Evolutionary conservation across 805 yeast species (phyloP).

Genomic region (Saturnispora saitoi): DNA sequence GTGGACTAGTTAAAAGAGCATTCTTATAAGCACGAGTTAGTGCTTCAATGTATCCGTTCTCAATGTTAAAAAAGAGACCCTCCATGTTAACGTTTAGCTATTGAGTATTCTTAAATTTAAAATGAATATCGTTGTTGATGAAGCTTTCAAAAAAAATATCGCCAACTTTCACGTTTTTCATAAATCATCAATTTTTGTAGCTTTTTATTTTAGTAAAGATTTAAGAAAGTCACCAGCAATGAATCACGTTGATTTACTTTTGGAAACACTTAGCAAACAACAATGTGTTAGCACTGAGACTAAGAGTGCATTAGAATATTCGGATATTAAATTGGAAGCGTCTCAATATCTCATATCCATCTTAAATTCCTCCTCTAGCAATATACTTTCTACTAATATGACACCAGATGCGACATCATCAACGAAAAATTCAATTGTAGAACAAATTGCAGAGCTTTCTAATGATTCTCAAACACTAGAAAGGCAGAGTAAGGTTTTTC

Average conservation of each 20-base stretch:
- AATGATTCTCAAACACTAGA: conserved; percentile 7
- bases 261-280: conserved; percentile 21
- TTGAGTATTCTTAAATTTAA: background rate
- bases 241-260: conserved; percentile 33
- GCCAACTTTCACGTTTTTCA: background rate
- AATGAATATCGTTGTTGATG: background rate
- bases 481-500: conserved; percentile 1
- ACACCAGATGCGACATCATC: background rate
- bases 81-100: conserved; percentile 48
- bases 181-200: no score
- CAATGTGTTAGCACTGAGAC: background rate
- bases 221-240: conserved; percentile 12
- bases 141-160: background rate
- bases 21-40: conserved; percentile 90
- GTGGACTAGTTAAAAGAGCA: conserved; percentile 68
- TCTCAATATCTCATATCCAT: background rate
- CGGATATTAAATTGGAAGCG: background rate
- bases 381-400: background rate
- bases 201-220: background rate
- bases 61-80: conserved; percentile 85
- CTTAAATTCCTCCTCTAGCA: background rate
- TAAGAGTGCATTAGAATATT: background rate
- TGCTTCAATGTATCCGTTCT: conserved; percentile 87
- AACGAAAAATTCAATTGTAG: conserved; percentile 37
- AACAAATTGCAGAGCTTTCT: conserved; percentile 65